Evolutionary conservation across 2,329 filamentous ascomycete genomes (phyloP), one percentile per base, ranked within the genome.

Genomic region (Sclerotiophoma versabilis): DNA sequence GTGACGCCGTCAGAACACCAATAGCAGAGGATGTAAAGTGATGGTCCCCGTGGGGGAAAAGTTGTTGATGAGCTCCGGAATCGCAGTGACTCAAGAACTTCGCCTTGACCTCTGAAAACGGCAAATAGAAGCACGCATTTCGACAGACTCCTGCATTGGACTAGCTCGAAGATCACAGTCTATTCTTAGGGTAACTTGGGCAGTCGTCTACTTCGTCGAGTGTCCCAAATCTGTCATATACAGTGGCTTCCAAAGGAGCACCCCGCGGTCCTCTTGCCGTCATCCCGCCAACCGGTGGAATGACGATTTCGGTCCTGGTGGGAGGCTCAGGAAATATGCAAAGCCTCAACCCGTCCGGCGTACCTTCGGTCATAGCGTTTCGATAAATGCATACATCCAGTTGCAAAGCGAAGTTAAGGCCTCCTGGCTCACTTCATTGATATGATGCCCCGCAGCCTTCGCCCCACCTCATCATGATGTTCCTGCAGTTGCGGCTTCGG

Each of bases 51-150:
- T 68, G 61, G 64, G 65, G 65, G 54, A 50, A 65, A 58, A 63
- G 57, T 62, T 62, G 54, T 57, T 54, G 45, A 26, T 58, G 49
- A 61, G 60, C 64, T 68, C 65, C 65, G 65, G 49, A 54, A 64
- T 68, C 65, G 65, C 65, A 62, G 37, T 62, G 65, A 68, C 58
- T 68, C 64, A 65, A 63, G 54, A 55, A 57, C 36, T 50, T 55
- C 23, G 53, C 23, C 51, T 37, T 49, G 51, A 45, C 39, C 41
- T 44, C 51, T 54, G 45, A 44, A 54, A 54, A 43, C 51, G 41
- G 51, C 27, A 41, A 37, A 41, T 34, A 27, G 14, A 14, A 27
- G 45, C 51, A 49, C 46, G 41, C 39, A 44, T 39, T 2, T 32
- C 38, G 3, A n/a, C 6, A 1, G 17, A 49, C 22, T 23, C 19